These are phyloP conservation scores for Cordyceps javanica DNA, from an alignment of 2,329 filamentous ascomycete genomes.

Conservation along the genomic window DNA sequence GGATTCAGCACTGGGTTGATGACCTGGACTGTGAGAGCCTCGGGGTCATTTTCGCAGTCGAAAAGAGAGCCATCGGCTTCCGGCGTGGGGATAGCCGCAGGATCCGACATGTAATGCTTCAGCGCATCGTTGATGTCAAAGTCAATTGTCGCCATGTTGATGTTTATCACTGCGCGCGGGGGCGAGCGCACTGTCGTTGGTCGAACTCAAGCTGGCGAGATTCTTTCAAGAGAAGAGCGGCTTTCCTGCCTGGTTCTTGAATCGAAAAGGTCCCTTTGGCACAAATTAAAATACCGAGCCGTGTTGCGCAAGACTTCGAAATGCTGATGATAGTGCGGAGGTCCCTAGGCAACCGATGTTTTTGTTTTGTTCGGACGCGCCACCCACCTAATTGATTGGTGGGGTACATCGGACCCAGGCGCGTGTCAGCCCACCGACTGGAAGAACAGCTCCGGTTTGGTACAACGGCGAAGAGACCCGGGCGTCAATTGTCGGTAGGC, in stretches of 20 bases:
- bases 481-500: not conserved
- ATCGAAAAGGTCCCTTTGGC: not conserved
- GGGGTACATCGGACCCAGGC: conserved; percentile 1
- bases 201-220: not conserved
- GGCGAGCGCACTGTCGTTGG: conserved; percentile 16
- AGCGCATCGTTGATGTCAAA: conserved; percentile 97
- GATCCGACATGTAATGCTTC: conserved; percentile 95
- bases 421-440: conserved; percentile 4
- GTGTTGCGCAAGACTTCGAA: not conserved
- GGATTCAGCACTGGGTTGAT: conserved; percentile 84
- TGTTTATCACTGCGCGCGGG: conserved; percentile 20
- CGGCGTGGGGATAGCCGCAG: conserved; percentile 71
- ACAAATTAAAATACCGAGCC: not conserved
- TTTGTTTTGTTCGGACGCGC: conserved; percentile 21
- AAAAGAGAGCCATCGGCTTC: conserved; percentile 78
- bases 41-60: conserved; percentile 89
- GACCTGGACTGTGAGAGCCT: conserved; percentile 69
- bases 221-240: not conserved
- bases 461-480: not conserved
- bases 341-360: conserved; percentile 23
- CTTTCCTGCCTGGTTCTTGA: not conserved
- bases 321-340: conserved; percentile 11
- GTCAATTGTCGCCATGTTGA: conserved; percentile 64
- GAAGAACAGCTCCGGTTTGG: not conserved
- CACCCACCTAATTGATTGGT: conserved; percentile 2